These are phyloP conservation scores for Albugo laibachii DNA, from an alignment of 352 stramenopile genomes.

Conservation along the genomic window DNA sequence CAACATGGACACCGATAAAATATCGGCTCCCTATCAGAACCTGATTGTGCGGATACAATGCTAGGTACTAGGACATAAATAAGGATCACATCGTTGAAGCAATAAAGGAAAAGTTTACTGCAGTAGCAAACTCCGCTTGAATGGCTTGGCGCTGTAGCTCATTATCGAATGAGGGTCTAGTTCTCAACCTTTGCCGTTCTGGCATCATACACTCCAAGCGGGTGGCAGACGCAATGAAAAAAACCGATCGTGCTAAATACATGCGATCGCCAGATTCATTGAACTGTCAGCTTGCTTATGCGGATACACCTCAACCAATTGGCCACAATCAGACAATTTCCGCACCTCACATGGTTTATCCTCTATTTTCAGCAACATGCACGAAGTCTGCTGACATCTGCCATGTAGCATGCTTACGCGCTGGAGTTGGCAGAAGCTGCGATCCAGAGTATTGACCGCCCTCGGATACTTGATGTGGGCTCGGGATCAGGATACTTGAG, in stretches of 20 bases:
- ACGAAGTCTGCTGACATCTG: background rate
- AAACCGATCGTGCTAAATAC: conserved; percentile 53
- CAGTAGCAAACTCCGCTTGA: too few species aligned
- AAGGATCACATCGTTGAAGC: too few species aligned
- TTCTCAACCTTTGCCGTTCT: conserved; percentile 43
- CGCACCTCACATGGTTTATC: conserved; percentile 67
- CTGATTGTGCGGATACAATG: too few species aligned
- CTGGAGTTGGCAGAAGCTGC: conserved; percentile 56
- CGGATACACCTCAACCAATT: conserved; percentile 66
- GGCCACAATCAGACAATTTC: conserved; percentile 78
- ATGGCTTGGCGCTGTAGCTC: conserved; percentile 65
- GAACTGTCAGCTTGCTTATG: conserved; percentile 31
- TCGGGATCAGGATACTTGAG: conserved; percentile 91
- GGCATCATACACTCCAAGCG: conserved; percentile 45
- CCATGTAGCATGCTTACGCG: conserved; percentile 40
- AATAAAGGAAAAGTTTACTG: too few species aligned
- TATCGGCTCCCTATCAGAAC: too few species aligned
- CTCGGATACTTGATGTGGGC: conserved; percentile 87
- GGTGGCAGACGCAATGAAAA: conserved; percentile 51
- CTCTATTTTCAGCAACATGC: background rate
- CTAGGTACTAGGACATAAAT: too few species aligned
- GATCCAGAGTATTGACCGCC: conserved; percentile 13
- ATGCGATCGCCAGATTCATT: conserved; percentile 9
- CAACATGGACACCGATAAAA: too few species aligned
- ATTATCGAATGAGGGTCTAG: conserved; percentile 33